These are phyloP conservation scores for Xylaria acuta DNA, from an alignment of 495 filamentous ascomycete species.

Conservation along the genomic window DNA sequence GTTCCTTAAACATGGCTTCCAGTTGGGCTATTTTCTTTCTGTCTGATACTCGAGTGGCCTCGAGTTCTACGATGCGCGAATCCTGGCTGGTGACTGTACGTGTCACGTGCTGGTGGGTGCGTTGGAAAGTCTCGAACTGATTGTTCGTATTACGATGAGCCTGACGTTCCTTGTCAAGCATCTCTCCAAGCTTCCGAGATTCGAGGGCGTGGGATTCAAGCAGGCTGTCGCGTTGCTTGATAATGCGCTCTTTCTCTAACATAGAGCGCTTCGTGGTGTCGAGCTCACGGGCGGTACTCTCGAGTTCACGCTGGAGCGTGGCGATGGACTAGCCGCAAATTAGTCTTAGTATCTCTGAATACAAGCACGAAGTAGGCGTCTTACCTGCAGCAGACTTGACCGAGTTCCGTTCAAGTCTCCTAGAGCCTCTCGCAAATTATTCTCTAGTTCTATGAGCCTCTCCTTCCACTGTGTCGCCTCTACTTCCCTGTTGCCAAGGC, in stretches of 20 bases:
- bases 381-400: constrained; percentile 78
- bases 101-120: constrained; percentile 81
- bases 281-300: constrained; percentile 79
- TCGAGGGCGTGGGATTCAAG: constrained; percentile 90
- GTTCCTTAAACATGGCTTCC: constrained; percentile 81
- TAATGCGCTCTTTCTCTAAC: constrained; percentile 83
- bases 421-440: constrained; percentile 81
- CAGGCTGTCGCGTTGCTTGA: constrained; percentile 90
- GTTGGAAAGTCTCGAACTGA: constrained; percentile 85
- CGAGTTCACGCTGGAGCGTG: constrained; percentile 86
- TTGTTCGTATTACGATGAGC: constrained; percentile 82
- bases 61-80: constrained; percentile 81
- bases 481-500: constrained; percentile 79
- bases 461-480: constrained; percentile 90
- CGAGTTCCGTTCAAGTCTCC: constrained; percentile 85
- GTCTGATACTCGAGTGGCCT: constrained; percentile 73
- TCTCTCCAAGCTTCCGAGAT: constrained; percentile 79
- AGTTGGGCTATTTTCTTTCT: constrained; percentile 73
- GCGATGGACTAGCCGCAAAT: constrained; percentile 68
- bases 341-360: constrained; percentile 36
- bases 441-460: constrained; percentile 86
- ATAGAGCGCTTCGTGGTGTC: constrained; percentile 76
- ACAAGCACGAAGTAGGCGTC: not conserved
- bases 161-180: constrained; percentile 90
- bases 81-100: constrained; percentile 85